phyloP scores from a whole-genome alignment of 2,329 filamentous ascomycete genomes.

The Neonectria ditissima region DNA sequence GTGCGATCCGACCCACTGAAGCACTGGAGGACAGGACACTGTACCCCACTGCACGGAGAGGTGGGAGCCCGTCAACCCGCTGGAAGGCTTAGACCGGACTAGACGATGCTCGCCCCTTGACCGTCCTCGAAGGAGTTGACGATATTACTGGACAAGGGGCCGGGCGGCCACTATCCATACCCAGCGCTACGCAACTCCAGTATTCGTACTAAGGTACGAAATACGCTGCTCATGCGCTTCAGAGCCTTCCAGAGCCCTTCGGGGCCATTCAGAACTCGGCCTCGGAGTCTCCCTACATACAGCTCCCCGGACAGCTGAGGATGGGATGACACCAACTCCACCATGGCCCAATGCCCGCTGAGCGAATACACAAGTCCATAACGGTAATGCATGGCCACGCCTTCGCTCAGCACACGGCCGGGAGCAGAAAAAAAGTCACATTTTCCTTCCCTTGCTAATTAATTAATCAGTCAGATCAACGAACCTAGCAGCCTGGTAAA shows the following conservation, averaged over 20 bases:
- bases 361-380: neutral
- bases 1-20: conserved; percentile 15
- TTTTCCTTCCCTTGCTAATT: neutral
- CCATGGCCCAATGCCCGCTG: neutral
- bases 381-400: neutral
- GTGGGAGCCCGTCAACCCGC: neutral
- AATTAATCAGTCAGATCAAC: neutral
- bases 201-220: neutral
- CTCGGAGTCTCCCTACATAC: neutral
- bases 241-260: neutral
- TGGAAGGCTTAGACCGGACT: neutral
- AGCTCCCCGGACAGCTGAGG: neutral
- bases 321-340: neutral
- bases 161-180: neutral
- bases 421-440: neutral
- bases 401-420: neutral
- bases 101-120: neutral
- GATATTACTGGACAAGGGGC: conserved; percentile 1
- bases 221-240: neutral
- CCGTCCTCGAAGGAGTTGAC: neutral
- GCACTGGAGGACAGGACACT: conserved; percentile 2
- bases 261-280: neutral
- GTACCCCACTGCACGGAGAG: neutral
- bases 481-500: too few species aligned
- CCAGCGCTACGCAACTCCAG: neutral